phyloP scores from a whole-genome alignment of 495 filamentous ascomycete genomes.

The Aspergillus campestris region DNA sequence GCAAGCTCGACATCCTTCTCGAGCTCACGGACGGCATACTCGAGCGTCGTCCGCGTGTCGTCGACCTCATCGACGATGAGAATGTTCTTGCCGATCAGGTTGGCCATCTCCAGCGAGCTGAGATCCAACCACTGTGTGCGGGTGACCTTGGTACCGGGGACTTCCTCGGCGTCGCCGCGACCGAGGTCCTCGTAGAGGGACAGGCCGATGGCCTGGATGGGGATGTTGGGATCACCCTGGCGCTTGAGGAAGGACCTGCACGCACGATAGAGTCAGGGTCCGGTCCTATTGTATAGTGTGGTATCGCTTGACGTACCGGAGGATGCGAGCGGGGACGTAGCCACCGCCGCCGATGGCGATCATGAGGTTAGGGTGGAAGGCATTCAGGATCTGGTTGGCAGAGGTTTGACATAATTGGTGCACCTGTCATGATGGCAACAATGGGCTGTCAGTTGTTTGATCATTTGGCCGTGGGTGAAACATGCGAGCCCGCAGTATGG shows the following conservation, averaged over 20 bases:
- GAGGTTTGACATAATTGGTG: constrained; percentile 92
- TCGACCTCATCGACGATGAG: constrained; percentile 99
- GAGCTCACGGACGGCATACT: constrained; percentile 93
- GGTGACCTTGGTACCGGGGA: constrained; percentile 84
- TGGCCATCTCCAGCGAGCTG: constrained; percentile 77
- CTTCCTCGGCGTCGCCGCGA: constrained; percentile 53
- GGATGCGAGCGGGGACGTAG: constrained; percentile 93
- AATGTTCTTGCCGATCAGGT: constrained; percentile 92
- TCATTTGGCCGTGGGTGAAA: too few species aligned
- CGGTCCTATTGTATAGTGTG: not conserved
- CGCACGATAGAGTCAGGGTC: not conserved
- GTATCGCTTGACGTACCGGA: constrained; percentile 48
- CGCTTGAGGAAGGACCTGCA: constrained; percentile 85
- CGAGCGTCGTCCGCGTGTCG: constrained; percentile 91
- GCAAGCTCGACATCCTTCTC: constrained; percentile 91
- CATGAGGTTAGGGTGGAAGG: constrained; percentile 89
- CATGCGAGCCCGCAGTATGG: too few species aligned
- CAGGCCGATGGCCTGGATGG: constrained; percentile 97
- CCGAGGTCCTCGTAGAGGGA: constrained; percentile 88
- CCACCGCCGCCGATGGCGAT: constrained; percentile 98
- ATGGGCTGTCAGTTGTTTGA: constrained; percentile 16
- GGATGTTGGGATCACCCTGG: constrained; percentile 83
- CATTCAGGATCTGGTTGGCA: constrained; percentile 69
- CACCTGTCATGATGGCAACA: constrained; percentile 47
- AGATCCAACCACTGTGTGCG: constrained; percentile 98